Conservation (phyloP, 352 stramenopile genomes). For the Phytopythium sindhum region DNA sequence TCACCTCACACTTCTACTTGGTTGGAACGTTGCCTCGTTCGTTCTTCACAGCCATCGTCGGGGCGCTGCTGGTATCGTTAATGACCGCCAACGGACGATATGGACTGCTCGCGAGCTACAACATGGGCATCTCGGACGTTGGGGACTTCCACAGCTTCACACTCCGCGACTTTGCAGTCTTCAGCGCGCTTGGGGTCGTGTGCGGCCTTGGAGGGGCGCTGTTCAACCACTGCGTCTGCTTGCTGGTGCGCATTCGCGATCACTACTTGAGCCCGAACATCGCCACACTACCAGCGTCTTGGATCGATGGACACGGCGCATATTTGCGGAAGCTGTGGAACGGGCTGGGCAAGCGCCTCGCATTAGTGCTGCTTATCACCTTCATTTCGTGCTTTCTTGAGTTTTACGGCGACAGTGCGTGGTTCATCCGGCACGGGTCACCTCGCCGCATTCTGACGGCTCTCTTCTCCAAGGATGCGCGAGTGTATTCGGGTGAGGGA, state of each 20-base stretch:
- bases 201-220: conserved; percentile 64
- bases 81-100: conserved; percentile 59
- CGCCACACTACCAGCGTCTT: conserved; percentile 10
- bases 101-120: conserved; percentile 71
- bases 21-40: conserved; percentile 73
- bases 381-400: conserved; percentile 66
- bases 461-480: conserved; percentile 67
- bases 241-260: conserved; percentile 61
- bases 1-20: conserved; percentile 84
- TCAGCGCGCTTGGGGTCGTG: conserved; percentile 59
- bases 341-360: conserved; percentile 55
- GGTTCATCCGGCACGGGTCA: conserved; percentile 75
- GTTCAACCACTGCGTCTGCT: conserved; percentile 69
- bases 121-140: conserved; percentile 54
- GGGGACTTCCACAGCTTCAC: conserved; percentile 38
- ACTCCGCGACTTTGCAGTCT: conserved; percentile 52
- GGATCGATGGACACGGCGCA: conserved; percentile 3
- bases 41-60: conserved; percentile 82
- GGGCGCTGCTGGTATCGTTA: conserved; percentile 61
- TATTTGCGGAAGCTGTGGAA: conserved; percentile 26
- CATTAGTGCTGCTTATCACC: conserved; percentile 54
- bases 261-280: conserved; percentile 29
- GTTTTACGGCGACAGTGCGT: conserved; percentile 78
- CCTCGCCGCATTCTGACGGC: conserved; percentile 56
- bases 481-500: conserved; percentile 30